Base-by-base conservation (phyloP, 2,329 filamentous ascomycete genomes). In the Aspergillus pseudoviridinutans region DNA sequence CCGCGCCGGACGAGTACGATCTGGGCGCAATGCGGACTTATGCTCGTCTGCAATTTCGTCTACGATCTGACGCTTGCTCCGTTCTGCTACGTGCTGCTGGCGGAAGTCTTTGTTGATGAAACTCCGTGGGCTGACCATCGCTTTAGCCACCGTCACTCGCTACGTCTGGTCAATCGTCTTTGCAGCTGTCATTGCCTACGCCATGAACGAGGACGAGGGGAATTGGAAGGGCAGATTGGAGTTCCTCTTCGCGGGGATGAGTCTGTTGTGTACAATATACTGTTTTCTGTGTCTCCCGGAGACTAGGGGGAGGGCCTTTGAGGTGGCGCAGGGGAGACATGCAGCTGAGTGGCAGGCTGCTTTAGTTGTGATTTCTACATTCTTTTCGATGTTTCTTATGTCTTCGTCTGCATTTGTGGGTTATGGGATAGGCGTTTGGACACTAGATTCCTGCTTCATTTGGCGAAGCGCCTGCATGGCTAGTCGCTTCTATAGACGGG, bases 21-120 rank as follows among this genome's bases (percentile, higher is more conserved):
- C 1, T 80, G 77, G 74, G 74, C 74, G 0, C 76, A 80, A 59
- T 74, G 72, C 3, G 69, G 68, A 2, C 61, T 80, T 1, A 67
- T 71, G 57, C 50, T 73, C 1, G 57, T 61, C 2, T 72, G 66
- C 56, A 68, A 58, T 2, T 80, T 84, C 50, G 73, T 80, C 3
- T 84, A 84, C 65, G 79, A 80, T 67, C 74, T 79, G 56, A 79
- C 79, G 4, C 77, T 84, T 7, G 82, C 82, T 0, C 82, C 81
- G 0, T 75, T 83, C 14, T 81, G 78, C n/a, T 84, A 81, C 66
- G 76, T 76, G 1, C 65, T 84, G 10, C 68, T 82, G 27, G 77
- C 80, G 0, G 82, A 84, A 62, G 72, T 83, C 3, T 80, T 79
- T 25, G 0, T 81, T 79, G 1, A 80, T 79, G 0, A 74, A 80